Base-by-base conservation (phyloP, 495 filamentous ascomycete genomes). In the Xylaria flabelliformis region DNA sequence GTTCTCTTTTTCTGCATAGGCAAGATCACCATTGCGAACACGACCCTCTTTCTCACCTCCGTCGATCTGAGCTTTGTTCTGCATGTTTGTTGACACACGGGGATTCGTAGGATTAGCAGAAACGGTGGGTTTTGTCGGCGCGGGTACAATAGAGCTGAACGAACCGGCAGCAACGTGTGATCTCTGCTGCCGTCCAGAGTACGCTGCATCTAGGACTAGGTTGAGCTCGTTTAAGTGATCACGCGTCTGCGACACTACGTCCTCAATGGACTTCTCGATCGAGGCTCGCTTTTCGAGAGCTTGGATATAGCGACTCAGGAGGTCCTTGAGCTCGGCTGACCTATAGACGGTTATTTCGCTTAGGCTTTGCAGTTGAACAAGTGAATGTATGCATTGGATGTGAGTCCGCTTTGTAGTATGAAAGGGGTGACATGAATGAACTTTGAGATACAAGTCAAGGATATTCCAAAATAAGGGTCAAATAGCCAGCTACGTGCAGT, bases 241-340 rank as follows among this genome's bases (percentile, higher is more conserved):
- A 12, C 51, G 21, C 17, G 41, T 29, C 4, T 50, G 9, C 1
- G 15, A 9, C 4, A 72, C 39, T 46, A 67, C 17, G 17, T 66
- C 17, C 51, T 58, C 63, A 53, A 72, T 72, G 2, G 48, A 34
- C 36, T 55, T 36, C 15, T 72, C 70, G n/a, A 72, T 72, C 21
- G 19, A 17, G 8, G 41, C 51, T 26, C 41, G 62, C 29, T 67
- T 15, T 24, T 67, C 51, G 39, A 72, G 51, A 2, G 63, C 70
- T 41, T 59, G 21, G 41, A 29, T 13, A 19, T 59, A 67, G 2
- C 29, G 62, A 26, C 10, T 39, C 26, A 72, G 19, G 63, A 72
- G 62, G 29, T 58, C 70, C 24, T 67, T 67, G 50, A 24, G 26
- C 42, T 72, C 53, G 50, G 62, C 29, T 39, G 62, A 66, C 39